Base-by-base conservation (phyloP, 129 eudicot species). In the Saussurea involucrata region DNA sequence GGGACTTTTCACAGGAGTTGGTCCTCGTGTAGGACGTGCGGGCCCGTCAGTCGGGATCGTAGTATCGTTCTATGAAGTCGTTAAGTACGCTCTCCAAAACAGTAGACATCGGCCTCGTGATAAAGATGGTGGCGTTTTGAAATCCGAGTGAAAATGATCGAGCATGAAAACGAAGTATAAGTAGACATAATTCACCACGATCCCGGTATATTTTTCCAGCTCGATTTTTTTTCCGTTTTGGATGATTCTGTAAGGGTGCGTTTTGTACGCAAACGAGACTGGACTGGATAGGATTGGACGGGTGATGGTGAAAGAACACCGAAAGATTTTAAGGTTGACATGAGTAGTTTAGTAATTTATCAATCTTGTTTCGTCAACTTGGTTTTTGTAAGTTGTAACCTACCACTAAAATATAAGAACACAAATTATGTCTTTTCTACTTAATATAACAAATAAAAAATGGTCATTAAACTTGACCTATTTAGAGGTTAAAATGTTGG, bases 31-130 rank as follows among this genome's bases (percentile, higher is more conserved):
- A 10, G 95, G 76, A 53, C 97, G 97, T 40, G 86, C 93, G 1
- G 98, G 98, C 6, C 98, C 97, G 18, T 90, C 98, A 4, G 97
- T 93, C 25, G 98, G 95, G 46, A 93, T 93, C 18, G 97, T 93
- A 20, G 95, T 93, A 25, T 88, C 97, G 0, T 88, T 87, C 34
- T 93, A 90, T 66, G 97, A 93, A 73, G 90, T 88, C 13, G 96
- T 88, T 71, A 93, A 93, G 75, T 90, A 88, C 46, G 66, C 57
- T 28, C 61, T 93, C 71, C 65, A 73, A n/a, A 78, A 72, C 13
- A 86, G 87, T 68, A 83, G 28, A 64, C 77, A 31, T 57, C 55
- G 13, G 27, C 29, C 61, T n/a, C 61, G 22, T 53, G 61, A 53
- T n/a, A 15, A 49, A 53, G 61, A 53, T 53, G 24, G 61, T 1